Base-by-base conservation (phyloP, 805 yeast genomes). In the Kodamaea lidongshanica region DNA sequence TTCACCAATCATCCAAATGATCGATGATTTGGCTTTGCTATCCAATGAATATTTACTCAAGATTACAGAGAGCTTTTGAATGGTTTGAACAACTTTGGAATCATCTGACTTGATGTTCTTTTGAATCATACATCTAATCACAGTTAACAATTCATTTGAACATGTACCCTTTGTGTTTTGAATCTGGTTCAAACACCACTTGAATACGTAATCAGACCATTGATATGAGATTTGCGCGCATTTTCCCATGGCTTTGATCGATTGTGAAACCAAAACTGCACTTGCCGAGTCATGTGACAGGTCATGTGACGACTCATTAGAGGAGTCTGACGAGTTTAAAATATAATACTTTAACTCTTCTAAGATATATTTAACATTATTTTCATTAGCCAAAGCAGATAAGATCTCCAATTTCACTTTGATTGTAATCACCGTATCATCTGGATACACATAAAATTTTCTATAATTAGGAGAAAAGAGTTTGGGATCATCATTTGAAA, bases 1-100 rank as follows among this genome's bases (percentile, higher is more conserved):
- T 47, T 92, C 96, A 4, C 97, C 96, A 30, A 89, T 70, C 7
- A 89, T 65, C 97, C 97, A 92, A 5, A 89, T 67, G 7, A 88
- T 77, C 27, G 89, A 81, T 1, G 94, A 86, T 41, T 77, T 74
- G 0, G 97, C 94, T 11, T 54, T 60, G 12, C 50, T 41, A 11
- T 52, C 58, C n/a, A 56, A 32, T 12, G 34, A 22, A 11, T 42
- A n/a, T 6, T 23, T 23, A 8, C 39, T 40, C 23, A 65, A 46
- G 2, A 53, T 45, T 12, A 39, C 34, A 7, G 64, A 51, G 11
- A 85, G 57, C 31, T 70, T 67, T 17, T 74, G 64, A 9, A 81
- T 68, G 2, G 79, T 71, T 18, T 67, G 65, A 18, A 74, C 53
- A 36, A 83, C 72, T 4, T 32, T 20, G 14, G 34, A 33, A 12